phyloP scores from a whole-genome alignment of 2,329 filamentous ascomycete species.

The Colletotrichum magnum region DNA sequence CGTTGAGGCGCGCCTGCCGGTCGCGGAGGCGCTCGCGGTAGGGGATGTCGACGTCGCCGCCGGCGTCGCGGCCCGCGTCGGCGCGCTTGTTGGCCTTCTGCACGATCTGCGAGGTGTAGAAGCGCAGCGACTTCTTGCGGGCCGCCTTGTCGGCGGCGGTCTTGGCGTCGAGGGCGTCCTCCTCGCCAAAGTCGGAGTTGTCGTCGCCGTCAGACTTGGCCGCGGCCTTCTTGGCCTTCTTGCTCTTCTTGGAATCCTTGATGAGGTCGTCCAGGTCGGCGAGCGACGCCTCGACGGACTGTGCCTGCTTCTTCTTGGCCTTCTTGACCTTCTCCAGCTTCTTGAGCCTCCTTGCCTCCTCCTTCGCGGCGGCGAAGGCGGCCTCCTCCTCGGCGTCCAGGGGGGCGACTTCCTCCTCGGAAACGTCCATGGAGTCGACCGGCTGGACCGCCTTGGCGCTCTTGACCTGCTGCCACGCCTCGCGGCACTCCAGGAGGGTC shows the following conservation, averaged over 20 bases:
- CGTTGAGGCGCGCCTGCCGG: conserved; percentile 86
- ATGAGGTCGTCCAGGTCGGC: conserved; percentile 77
- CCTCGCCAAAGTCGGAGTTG: conserved; percentile 94
- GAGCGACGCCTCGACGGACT: conserved; percentile 78
- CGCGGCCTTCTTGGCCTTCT: conserved; percentile 60
- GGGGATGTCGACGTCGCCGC: conserved; percentile 87
- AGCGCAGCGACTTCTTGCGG: conserved; percentile 92
- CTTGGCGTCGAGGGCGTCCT: conserved; percentile 81
- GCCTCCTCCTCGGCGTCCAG: conserved; percentile 46
- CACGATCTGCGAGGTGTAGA: conserved; percentile 98
- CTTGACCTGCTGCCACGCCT: conserved; percentile 84
- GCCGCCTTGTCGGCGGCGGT: conserved; percentile 89
- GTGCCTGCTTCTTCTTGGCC: conserved; percentile 63
- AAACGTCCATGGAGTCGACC: conserved; percentile 48
- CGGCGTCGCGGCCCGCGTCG: conserved; percentile 78
- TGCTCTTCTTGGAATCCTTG: conserved; percentile 59
- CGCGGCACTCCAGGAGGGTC: conserved; percentile 82
- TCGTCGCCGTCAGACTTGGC: conserved; percentile 62
- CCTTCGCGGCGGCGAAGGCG: conserved; percentile 44
- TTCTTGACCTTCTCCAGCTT: conserved; percentile 57
- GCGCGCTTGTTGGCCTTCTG: conserved; percentile 93
- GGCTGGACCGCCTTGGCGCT: conserved; percentile 67
- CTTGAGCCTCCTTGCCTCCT: conserved; percentile 54
- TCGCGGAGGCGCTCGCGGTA: conserved; percentile 91
- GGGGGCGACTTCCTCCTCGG: conserved; percentile 49